Base-by-base conservation (phyloP, 2,329 filamentous ascomycete genomes). In the Pestalotiopsis sp. region DNA sequence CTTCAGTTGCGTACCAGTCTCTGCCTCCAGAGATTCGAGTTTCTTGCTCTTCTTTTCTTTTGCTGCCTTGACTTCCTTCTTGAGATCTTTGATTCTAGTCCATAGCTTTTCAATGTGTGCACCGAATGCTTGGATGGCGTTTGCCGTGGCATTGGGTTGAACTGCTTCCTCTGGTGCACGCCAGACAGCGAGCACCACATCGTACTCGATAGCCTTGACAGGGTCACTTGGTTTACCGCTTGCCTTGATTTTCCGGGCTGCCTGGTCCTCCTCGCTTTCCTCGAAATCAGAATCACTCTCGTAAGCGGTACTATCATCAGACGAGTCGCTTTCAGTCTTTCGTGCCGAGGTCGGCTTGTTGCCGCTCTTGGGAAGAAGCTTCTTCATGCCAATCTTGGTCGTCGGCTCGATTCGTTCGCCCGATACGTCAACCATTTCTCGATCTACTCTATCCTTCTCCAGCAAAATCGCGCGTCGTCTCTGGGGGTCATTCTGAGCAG, bases 41-140 rank as follows among this genome's bases (percentile, higher is more conserved):
- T 80, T 77, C 56, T 82, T 82, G n/a, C 52, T 65, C 3, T 58
- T 61, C 23, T 59, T 67, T 20, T 85, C 83, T 70, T 83, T 83
- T 13, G 77, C 75, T 11, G 80, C 80, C 69, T 81, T 81, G 6
- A 80, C 67, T 39, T 80, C 77, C 36, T 82, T 82, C 72, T 84
- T 86, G 38, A 82, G 74, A 49, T 82, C 81, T 68, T 85, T 86
- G 77, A 85, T 83, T 17, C 85, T 82, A 20, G 77, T 77, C 64
- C 84, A 83, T 6, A 87, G 76, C 68, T 81, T 82, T 62, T 85
- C 84, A 66, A 88, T 79, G 25, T 83, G 81, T 45, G 86, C 84
- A 31, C 85, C 84, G 57, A 86, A 86, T 39, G 83, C 81, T 67
- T 86, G 85, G 20, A 88, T 86, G 7, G 83, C 82, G 20, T 77